phyloP scores from a whole-genome alignment of 2,329 filamentous ascomycete genomes.

The Cordyceps farinosa region DNA sequence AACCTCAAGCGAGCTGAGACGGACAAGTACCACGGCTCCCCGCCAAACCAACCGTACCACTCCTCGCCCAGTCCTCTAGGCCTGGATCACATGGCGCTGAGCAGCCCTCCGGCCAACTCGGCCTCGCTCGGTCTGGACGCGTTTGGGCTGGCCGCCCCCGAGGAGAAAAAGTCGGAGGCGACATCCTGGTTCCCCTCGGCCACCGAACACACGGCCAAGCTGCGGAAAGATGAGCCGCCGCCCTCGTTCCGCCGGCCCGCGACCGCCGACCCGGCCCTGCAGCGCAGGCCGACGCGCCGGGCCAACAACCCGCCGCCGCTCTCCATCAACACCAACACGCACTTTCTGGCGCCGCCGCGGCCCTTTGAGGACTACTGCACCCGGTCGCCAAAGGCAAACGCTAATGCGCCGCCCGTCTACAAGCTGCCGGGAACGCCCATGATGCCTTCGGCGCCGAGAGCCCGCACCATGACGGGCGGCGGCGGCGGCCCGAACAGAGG shows the following conservation, averaged over 20 bases:
- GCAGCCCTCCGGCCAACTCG: not conserved
- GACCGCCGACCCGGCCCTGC: slow-evolving; percentile 24
- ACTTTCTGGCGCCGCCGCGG: slow-evolving; percentile 61
- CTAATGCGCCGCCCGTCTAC: slow-evolving; percentile 35
- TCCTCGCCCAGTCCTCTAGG: not conserved
- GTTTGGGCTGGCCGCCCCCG: slow-evolving; percentile 19
- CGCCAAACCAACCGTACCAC: not conserved
- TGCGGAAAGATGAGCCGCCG: slow-evolving; percentile 18
- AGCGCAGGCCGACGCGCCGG: not conserved
- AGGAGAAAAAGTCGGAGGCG: slow-evolving; percentile 29
- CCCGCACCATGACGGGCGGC: not conserved
- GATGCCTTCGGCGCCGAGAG: not conserved
- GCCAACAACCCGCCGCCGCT: slow-evolving; percentile 52
- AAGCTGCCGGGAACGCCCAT: slow-evolving; percentile 6
- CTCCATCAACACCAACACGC: slow-evolving; percentile 53
- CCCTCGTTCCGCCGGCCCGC: slow-evolving; percentile 24
- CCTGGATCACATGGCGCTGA: not conserved
- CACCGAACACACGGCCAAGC: slow-evolving; percentile 34
- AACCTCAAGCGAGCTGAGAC: not conserved
- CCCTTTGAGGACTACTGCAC: not conserved
- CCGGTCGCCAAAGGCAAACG: slow-evolving; percentile 32
- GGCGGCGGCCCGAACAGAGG: not conserved
- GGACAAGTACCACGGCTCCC: not conserved
- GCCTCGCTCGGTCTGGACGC: slow-evolving; percentile 21
- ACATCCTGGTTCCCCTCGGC: slow-evolving; percentile 37